Base-by-base conservation (phyloP, 768 basidiomycete genomes). In the Leccinum truebloodii region DNA sequence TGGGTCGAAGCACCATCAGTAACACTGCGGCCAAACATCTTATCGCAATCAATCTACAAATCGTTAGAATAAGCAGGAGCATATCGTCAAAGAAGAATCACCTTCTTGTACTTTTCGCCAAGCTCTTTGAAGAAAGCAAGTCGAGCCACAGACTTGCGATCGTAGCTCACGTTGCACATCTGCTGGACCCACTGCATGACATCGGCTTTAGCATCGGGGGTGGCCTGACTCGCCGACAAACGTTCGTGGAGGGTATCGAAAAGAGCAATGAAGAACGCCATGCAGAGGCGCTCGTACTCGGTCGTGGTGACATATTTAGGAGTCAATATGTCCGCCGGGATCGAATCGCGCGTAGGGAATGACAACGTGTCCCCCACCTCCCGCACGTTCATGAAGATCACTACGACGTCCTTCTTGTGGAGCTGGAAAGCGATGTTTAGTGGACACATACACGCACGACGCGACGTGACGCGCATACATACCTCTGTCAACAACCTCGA, bases 251-350 rank as follows among this genome's bases (percentile, higher is more conserved):
- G 52, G 0, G 50, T 44, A 2, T 37, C 24, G 3, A 69, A 69
- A n/a, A 69, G 48, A 12, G 65, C 65, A 1, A 49, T 52, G 48
- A 69, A 55, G 50, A 69, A 59, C 0, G 55, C 51, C 50, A 28
- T 26, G 2, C 39, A 41, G 18, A 41, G 4, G 9, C 39, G 18
- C 39, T 41, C 39, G 18, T 41, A 41, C 18, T 41, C 39, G 39
- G 18, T 18, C 39, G 39, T 41, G 39, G 39, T n/a, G 9, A 41
- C 39, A 41, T 41, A 41, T 10, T n/a, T 41, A n/a, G 39, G 39
- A 41, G 39, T n/a, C 39, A 41, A 41, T 41, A 41, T 41, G 9
- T 41, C 39, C 39, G 39, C 18, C 18, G 39, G 39, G 18, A 41
- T 10, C 18, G 39, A n/a, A 41, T 41, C 39, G 39, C 39, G 39